Evolutionary conservation across 2,329 filamentous ascomycete genomes (phyloP).

Genomic region (Xylariaceae sp.): DNA sequence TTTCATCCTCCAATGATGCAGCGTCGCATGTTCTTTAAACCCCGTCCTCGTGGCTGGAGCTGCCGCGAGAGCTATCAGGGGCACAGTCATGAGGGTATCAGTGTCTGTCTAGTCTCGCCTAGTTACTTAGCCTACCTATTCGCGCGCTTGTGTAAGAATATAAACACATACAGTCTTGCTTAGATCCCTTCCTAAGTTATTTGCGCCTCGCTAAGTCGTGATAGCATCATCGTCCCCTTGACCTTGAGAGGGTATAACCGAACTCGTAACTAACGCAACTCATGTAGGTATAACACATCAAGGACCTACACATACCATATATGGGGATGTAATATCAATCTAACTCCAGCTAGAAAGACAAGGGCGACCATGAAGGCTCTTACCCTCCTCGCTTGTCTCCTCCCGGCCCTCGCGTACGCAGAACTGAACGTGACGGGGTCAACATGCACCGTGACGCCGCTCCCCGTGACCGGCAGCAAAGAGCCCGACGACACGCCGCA

Average conservation of each 20-base stretch:
- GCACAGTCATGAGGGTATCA: neutral
- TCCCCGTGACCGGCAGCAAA: conserved; percentile 23
- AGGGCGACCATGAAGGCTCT: conserved; percentile 20
- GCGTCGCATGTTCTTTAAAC: conserved; percentile 21
- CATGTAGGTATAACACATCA: no score
- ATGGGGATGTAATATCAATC: neutral
- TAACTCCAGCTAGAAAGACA: neutral
- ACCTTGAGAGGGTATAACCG: no score
- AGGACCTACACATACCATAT: no score
- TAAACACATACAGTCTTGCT: neutral
- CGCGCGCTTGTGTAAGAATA: neutral
- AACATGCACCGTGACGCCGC: conserved; percentile 41
- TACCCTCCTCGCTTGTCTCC: conserved; percentile 20
- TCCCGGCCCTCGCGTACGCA: conserved; percentile 24
- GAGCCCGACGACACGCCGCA: conserved; percentile 57
- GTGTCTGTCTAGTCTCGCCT: no score
- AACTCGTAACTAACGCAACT: no score
- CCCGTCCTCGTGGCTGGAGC: neutral
- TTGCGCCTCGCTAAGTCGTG: neutral
- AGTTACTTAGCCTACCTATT: neutral
- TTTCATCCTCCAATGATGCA: conserved; percentile 12
- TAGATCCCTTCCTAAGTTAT: neutral
- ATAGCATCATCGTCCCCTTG: neutral
- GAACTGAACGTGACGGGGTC: conserved; percentile 38
- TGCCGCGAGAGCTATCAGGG: neutral